Evolutionary conservation across 1,139 yeast genomes (phyloP).

Genomic region (Zhuliangozyma blackwelliae): DNA sequence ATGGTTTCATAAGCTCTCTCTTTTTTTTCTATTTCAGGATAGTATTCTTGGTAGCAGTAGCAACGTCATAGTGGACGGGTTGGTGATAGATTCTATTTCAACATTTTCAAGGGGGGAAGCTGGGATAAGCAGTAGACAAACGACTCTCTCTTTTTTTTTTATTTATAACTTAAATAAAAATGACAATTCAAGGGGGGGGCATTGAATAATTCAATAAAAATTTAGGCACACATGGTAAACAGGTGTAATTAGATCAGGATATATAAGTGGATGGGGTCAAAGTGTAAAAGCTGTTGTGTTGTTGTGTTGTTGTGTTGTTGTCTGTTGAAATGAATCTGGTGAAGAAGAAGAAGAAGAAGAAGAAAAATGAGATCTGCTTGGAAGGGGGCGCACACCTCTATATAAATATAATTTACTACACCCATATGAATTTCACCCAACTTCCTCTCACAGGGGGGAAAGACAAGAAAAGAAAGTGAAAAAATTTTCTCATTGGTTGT

Average conservation of each 20-base stretch:
- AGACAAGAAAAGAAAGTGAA: too few species aligned
- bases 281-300: slow-evolving; percentile 10
- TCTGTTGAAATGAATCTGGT: slow-evolving; percentile 3
- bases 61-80: slow-evolving; percentile 32
- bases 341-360: slow-evolving; percentile 6
- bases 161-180: too few species aligned
- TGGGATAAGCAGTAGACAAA: background rate
- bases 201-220: slow-evolving; percentile 8
- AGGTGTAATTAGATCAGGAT: slow-evolving; percentile 4
- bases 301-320: slow-evolving; percentile 14
- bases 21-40: too few species aligned
- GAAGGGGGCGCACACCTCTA: too few species aligned
- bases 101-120: slow-evolving; percentile 15
- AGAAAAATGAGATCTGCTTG: slow-evolving; percentile 1
- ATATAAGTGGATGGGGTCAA: slow-evolving; percentile 12
- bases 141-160: background rate
- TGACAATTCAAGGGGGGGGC: too few species aligned
- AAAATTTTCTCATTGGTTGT: too few species aligned
- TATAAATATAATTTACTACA: too few species aligned
- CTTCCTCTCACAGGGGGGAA: too few species aligned
- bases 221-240: slow-evolving; percentile 35
- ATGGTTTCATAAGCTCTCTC: background rate
- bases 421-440: too few species aligned
- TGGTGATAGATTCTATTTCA: slow-evolving; percentile 18
- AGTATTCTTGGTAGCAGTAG: slow-evolving; percentile 4